Evolutionary conservation across 2,329 filamentous ascomycete genomes (phyloP), one percentile per base, ranked within the genome.

Genomic region (Phialophora chinensis): DNA sequence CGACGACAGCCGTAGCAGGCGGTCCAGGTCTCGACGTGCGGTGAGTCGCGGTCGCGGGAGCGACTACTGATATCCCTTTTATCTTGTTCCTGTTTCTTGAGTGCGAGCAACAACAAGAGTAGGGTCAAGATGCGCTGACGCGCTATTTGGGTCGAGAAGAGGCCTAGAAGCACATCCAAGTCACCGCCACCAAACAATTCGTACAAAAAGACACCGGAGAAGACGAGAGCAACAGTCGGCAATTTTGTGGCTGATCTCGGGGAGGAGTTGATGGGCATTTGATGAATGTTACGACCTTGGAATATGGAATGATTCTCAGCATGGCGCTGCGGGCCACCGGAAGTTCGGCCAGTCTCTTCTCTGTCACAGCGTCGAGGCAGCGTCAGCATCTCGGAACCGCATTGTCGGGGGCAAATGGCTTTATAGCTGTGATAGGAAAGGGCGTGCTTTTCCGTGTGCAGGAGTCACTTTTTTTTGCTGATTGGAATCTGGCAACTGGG

Each of bases 1-100:
- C 10, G 58, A 53, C n/a, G 25, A 29, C 59, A 57, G 58, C 20
- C 44, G 29, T 14, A 59, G 62, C 20, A 59, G 54, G 25, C 57
- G 55, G 31, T 56, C 60, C 29, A 56, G 47, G 35, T 63, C 66
- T 61, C 66, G 63, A 47, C 60, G 57, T 60, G 63, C 56, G 63
- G 66, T 68, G 63, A 68, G 66, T 68, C 66, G 63, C 29, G 23
- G 60, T 64, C 66, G 66, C 62, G 53, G n/a, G 20, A 57, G 62
- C 44, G 60, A 63, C 47, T 53, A 64, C 29, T 68, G 60, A 66
- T 47, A 31, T 4, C 52, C 52, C 56, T 5, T 63, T 25, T 1
- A 20, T 57, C 31, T 29, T 44, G 44, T 50, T 60, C 20, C 4
- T 55, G 11, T 31, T 49, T 25, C 50, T 6, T 27, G 35, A 11